Base-by-base conservation (phyloP, 306 rosid species). In the Quillaja saponaria region DNA sequence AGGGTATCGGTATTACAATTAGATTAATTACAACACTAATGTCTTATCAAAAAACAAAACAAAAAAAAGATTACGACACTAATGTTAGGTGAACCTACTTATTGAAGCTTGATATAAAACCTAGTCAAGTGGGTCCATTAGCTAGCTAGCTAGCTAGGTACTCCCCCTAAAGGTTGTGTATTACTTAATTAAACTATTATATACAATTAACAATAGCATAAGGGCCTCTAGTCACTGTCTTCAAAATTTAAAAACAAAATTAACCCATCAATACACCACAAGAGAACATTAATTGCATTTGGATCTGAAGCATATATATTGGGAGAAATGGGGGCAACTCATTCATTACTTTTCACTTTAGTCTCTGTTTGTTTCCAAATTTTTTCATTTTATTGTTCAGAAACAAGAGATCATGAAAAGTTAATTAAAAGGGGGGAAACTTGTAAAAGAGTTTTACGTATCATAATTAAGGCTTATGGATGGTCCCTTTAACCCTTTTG, bases 11-110 rank as follows among this genome's bases (percentile, higher is more conserved):
- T 55, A 58, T 74, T 66, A 52, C 48, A 78, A 40, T 39, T 56
- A 57, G 47, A 51, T 71, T 64, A 42, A 49, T 39, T 12, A 39
- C 2, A 12, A 39, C 44, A 39, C 2, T 12, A 39, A 25, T 25
- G 7, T n/a, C n/a, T n/a, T n/a, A n/a, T n/a, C n/a, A n/a, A n/a
- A n/a, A n/a, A n/a, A n/a, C n/a, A n/a, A n/a, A n/a, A n/a, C n/a
- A n/a, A n/a, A n/a, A n/a, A n/a, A n/a, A n/a, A n/a, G n/a, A n/a
- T n/a, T n/a, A 52, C 18, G 44, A 51, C 6, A 14, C 67, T 59
- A 69, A 80, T 60, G 82, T 71, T 82, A 67, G 95, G 90, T 86
- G 80, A 76, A 81, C 86, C 82, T 74, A 77, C 66, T 48, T 48
- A 72, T 74, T 81, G 71, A 61, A 59, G 58, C 77, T 25, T 25